A percentile compares a stretch with the other conserved stretches of the same genome.
These are phyloP conservation scores for Fusarium abutilonis DNA, from an alignment of 2,329 filamentous ascomycete genomes.

Conservation along the genomic window DNA sequence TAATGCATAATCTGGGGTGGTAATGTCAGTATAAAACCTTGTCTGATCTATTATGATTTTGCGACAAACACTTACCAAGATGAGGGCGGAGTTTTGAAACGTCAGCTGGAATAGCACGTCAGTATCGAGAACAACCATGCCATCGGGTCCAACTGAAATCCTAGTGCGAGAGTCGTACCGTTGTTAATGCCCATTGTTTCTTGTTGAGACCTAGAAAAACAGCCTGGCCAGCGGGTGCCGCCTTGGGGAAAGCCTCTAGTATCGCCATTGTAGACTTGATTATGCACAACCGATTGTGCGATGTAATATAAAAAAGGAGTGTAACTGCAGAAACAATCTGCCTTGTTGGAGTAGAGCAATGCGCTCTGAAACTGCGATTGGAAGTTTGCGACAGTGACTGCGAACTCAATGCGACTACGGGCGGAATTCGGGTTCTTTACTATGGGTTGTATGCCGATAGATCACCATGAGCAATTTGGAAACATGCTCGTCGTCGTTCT, in stretches of 20 bases:
- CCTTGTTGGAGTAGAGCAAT: conserved; percentile 7
- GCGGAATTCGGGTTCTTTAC: conserved; percentile 8
- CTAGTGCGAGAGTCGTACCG: conserved; percentile 13
- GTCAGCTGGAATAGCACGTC: conserved; percentile 66
- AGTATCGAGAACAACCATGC: neutral
- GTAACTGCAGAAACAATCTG: conserved; percentile 6
- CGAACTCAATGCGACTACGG: conserved; percentile 30
- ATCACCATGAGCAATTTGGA: neutral
- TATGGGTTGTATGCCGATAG: conserved; percentile 3
- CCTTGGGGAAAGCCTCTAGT: conserved; percentile 28
- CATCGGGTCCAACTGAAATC: neutral
- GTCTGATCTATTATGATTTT: conserved; percentile 58
- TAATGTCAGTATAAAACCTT: conserved; percentile 65
- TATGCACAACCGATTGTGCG: neutral
- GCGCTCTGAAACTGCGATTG: conserved; percentile 21
- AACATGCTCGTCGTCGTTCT: neutral
- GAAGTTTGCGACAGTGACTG: conserved; percentile 32
- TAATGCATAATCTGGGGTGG: conserved; percentile 84
- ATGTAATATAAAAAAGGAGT: conserved; percentile 6
- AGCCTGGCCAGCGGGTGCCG: conserved; percentile 15
- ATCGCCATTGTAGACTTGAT: conserved; percentile 37
- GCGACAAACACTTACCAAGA: conserved; percentile 63
- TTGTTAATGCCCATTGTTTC: conserved; percentile 44
- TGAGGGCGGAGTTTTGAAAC: conserved; percentile 78
- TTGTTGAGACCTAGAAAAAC: conserved; percentile 41